Evolutionary conservation across 1,284 basidiomycete species (phyloP).

Genomic region (Ganoderma boninense): DNA sequence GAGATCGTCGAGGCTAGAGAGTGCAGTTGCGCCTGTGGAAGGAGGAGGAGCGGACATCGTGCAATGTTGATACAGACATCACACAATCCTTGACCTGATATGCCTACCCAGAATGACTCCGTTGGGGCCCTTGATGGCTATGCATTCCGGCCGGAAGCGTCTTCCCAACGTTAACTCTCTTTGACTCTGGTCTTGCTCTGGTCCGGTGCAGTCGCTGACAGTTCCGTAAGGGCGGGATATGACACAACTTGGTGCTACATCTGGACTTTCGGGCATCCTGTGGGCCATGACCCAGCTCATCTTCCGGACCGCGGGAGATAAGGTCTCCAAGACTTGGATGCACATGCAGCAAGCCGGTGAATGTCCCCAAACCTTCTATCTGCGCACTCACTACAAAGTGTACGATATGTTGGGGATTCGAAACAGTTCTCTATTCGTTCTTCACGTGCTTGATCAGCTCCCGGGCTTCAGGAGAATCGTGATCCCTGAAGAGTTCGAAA

Average conservation of each 20-base stretch:
- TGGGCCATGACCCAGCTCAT: too few species aligned
- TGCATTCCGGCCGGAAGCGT: not conserved
- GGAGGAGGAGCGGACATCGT: constrained; percentile 11
- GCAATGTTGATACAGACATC: not conserved
- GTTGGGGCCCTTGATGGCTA: not conserved
- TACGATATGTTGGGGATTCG: not conserved
- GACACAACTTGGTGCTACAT: too few species aligned
- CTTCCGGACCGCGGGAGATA: too few species aligned
- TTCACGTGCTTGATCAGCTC: constrained; percentile 31
- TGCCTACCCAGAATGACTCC: not conserved
- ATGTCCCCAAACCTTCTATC: not conserved
- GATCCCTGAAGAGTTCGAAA: constrained; percentile 43
- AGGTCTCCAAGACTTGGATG: too few species aligned
- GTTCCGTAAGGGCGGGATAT: too few species aligned
- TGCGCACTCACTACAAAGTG: not conserved
- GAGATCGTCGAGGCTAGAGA: constrained; percentile 20
- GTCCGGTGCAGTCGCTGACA: not conserved
- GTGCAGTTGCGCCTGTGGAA: not conserved
- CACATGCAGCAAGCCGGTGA: not conserved
- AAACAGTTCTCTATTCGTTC: not conserved
- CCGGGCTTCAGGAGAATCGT: constrained; percentile 20
- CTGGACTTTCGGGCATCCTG: too few species aligned
- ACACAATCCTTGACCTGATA: not conserved
- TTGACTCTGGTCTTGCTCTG: not conserved
- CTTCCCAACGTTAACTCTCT: not conserved